Conservation (phyloP, 108 stramenopile species). For the Conticribra guillardii region DNA sequence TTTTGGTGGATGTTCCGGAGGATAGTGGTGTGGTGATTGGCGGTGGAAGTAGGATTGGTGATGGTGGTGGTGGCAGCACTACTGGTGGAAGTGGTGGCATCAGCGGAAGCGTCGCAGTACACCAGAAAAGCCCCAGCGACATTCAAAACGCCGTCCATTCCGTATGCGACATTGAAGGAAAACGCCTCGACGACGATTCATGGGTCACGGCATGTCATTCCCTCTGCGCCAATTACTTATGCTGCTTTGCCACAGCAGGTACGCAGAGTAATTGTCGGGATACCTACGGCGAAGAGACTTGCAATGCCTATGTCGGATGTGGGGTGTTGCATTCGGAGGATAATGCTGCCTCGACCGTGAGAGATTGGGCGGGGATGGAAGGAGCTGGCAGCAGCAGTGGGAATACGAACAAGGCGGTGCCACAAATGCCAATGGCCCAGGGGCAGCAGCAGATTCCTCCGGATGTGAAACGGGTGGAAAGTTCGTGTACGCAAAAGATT, state of each 20-base stretch:
- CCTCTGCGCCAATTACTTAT: conserved; percentile 35
- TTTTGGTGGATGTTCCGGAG: conserved; percentile 15
- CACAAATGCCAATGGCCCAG: no score
- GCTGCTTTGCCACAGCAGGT: conserved; percentile 28
- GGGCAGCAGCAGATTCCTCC: no score
- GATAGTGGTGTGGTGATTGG: no score
- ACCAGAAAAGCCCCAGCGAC: not conserved
- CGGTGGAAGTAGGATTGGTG: no score
- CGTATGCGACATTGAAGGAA: conserved; percentile 22
- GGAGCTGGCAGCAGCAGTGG: not conserved
- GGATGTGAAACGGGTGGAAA: conserved; percentile 12
- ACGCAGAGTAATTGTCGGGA: conserved; percentile 29
- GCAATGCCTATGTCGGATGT: conserved; percentile 31
- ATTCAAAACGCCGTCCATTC: conserved; percentile 6
- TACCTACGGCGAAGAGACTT: conserved; percentile 5
- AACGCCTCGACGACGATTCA: conserved; percentile 1
- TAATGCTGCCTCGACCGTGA: not conserved
- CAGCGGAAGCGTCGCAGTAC: no score
- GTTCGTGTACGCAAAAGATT: conserved; percentile 14
- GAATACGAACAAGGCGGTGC: not conserved
- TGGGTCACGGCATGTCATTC: conserved; percentile 30
- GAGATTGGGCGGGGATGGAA: not conserved
- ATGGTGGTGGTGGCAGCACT: no score
- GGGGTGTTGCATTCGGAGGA: conserved; percentile 9
- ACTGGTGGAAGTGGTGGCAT: no score